phyloP scores from a whole-genome alignment of 352 stramenopile species.

The Phytophthora litchii region DNA sequence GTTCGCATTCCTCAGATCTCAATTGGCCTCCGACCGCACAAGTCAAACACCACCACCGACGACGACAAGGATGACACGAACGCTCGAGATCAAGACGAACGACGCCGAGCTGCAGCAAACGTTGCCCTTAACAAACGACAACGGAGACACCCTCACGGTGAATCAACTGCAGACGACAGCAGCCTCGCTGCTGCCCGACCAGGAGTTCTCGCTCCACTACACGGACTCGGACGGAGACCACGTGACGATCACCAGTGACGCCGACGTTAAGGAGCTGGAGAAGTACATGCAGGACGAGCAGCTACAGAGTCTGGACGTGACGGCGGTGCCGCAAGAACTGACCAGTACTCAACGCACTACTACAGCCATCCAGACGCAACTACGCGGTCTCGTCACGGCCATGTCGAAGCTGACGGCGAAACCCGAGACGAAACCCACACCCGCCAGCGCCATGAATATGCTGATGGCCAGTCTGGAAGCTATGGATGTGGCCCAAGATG shows the following conservation, averaged over 20 bases:
- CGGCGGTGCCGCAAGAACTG: conserved; percentile 22
- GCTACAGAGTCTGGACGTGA: conserved; percentile 40
- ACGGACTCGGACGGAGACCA: conserved; percentile 62
- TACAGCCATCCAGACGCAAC: conserved; percentile 38
- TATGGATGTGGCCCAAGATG: conserved; percentile 54
- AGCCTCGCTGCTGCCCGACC: conserved; percentile 21
- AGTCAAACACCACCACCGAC: conserved; percentile 21
- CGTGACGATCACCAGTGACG: conserved; percentile 61
- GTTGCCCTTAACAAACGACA: conserved; percentile 31
- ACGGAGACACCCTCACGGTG: conserved; percentile 29
- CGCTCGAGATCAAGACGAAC: conserved; percentile 31
- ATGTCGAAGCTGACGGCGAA: conserved; percentile 57
- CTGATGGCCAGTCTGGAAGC: conserved; percentile 41
- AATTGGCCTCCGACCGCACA: conserved; percentile 31
- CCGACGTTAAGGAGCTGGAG: conserved; percentile 55
- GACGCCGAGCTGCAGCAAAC: conserved; percentile 24
- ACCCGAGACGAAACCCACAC: conserved; percentile 39
- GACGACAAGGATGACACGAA: conserved; percentile 23
- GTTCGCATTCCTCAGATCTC: conserved; percentile 36
- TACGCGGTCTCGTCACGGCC: conserved; percentile 52
- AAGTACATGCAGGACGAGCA: conserved; percentile 60
- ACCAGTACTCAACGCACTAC: conserved; percentile 9
- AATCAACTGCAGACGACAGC: conserved; percentile 27
- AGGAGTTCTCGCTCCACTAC: conserved; percentile 47
- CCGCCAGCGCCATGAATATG: conserved; percentile 45